phyloP scores from a whole-genome alignment of 2,329 filamentous ascomycete genomes.

The Verticillium nubilum region DNA sequence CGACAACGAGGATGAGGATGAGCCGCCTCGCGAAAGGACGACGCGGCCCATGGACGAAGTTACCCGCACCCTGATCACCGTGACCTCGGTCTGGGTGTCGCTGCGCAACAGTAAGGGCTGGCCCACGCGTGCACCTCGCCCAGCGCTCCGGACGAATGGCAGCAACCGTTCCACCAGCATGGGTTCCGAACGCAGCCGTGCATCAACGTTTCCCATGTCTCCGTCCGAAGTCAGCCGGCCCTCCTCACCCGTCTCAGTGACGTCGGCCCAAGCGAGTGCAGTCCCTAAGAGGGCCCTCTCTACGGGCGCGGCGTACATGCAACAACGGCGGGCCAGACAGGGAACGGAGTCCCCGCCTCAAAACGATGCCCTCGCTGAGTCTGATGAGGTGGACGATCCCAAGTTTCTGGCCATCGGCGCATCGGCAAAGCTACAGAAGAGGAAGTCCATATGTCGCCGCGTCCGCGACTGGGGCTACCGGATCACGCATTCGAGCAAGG shows the following conservation, averaged over 20 bases:
- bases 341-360: conserved; percentile 5
- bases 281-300: conserved; percentile 14
- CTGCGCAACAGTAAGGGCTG: conserved; percentile 14
- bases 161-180: background rate
- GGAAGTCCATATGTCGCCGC: background rate
- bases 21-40: conserved; percentile 2
- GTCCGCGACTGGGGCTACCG: background rate
- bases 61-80: conserved; percentile 15
- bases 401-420: background rate
- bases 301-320: conserved; percentile 18
- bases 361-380: conserved; percentile 1
- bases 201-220: background rate
- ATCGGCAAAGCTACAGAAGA: background rate
- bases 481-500: background rate
- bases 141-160: background rate
- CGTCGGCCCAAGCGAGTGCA: background rate
- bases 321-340: conserved; percentile 11
- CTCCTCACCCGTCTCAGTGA: background rate
- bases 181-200: background rate
- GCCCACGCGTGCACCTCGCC: conserved; percentile 5
- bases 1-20: background rate
- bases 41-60: conserved; percentile 15
- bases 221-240: background rate
- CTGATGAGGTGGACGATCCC: conserved; percentile 1
- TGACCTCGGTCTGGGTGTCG: conserved; percentile 18